Percentiles rank a stretch among this genome's conserved stretches.
Evolutionary conservation across 371 early-diverging fungal species (phyloP).

Genomic region (Mucor circinelloides): DNA sequence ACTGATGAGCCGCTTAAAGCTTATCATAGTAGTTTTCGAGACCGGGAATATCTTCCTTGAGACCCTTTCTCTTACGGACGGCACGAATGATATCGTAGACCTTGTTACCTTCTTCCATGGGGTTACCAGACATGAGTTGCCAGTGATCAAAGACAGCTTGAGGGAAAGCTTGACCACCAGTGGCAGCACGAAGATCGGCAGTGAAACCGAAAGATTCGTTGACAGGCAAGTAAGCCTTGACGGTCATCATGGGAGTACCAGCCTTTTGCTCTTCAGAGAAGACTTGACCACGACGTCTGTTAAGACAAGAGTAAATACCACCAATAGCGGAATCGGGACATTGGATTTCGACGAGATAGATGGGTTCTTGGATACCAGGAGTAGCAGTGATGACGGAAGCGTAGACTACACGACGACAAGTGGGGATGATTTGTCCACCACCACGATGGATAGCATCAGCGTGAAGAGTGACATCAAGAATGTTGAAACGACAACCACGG

Average conservation of each 20-base stretch:
- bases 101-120: constrained; percentile 80
- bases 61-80: constrained; percentile 96
- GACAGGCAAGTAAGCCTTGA: constrained; percentile 99
- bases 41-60: constrained; percentile 79
- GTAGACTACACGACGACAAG: constrained; percentile 91
- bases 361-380: constrained; percentile 98
- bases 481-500: constrained; percentile 98
- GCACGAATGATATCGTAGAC: constrained; percentile 74
- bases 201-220: constrained; percentile 99
- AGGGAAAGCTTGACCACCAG: constrained; percentile 98
- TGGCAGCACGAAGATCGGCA: constrained; percentile 75
- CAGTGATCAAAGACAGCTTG: constrained; percentile 91
- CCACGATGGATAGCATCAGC: constrained; percentile 99
- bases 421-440: constrained; percentile 97
- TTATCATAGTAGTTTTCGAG: constrained; percentile 91
- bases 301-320: constrained; percentile 97
- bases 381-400: constrained; percentile 90
- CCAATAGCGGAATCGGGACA: constrained; percentile 96
- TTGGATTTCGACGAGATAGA: constrained; percentile 98
- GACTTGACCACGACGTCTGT: constrained; percentile 97
- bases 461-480: constrained; percentile 97
- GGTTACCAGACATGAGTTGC: constrained; percentile 83
- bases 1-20: constrained; percentile 60
- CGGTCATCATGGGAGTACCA: constrained; percentile 92
- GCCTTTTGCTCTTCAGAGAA: constrained; percentile 93